Evolutionary conservation across 305 asterid genomes (phyloP), one percentile per base, ranked within the genome.

Genomic region (Rubia tinctorum): DNA sequence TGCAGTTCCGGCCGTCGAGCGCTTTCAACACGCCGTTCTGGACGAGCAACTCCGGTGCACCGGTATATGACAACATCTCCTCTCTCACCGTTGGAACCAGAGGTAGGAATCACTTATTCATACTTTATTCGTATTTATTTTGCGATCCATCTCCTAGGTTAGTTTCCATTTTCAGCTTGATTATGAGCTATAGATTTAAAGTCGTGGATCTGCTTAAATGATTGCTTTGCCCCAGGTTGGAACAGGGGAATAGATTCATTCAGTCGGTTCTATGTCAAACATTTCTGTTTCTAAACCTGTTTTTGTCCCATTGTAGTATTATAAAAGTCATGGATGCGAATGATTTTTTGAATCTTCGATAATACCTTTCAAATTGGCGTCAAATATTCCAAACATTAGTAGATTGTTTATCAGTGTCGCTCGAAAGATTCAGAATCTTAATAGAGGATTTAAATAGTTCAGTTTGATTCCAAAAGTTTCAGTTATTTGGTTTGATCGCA

Each of bases 1-100:
- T 81, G 81, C 74, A 83, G 87, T 2, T 66, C 74, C 87, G 87
- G n/a, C 83, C 81, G 15, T 83, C 87, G n/a, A 83, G 87, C 64
- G 81, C 82, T 44, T 67, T 12, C 73, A 73, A 80, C 71, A 69
- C 84, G 13, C 78, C 84, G 45, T 83, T 59, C 76, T 80, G 82
- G 84, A 80, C 87, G 0, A 78, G 83, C 34, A 83, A 78, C 51
- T 75, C 87, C 22, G 87, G 87, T 27, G 81, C 81, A 42, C 87
- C 87, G 7, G 84, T 78, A 0, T 83, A 77, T 76, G 78, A 83
- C 81, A 80, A 83, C 49, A 73, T 75, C 79, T 80, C 82, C 63
- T 70, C 84, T 2, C 80, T 80, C 59, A 78, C 87, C 11, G 81
- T 83, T 18, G 87, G 84, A 67, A 73, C 79, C 53, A 80, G 87